These are phyloP conservation scores for Raddia distichophylla DNA, from an alignment of 176 grass and related monocot species.

Conservation along the genomic window DNA sequence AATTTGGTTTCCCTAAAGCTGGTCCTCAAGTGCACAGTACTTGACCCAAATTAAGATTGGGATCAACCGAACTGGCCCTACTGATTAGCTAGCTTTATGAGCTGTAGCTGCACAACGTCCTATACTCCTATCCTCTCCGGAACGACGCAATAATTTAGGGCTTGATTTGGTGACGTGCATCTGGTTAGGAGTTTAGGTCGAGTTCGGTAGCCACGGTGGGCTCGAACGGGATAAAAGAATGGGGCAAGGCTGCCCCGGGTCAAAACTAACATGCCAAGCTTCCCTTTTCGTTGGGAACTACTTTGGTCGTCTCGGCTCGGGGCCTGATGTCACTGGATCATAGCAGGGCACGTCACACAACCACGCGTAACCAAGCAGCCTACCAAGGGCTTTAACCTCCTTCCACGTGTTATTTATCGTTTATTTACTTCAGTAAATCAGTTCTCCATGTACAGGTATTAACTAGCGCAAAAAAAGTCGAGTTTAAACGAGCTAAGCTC, in stretches of 20 bases:
- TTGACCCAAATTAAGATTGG: neutral
- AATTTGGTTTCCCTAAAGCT: neutral
- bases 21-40: neutral
- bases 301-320: neutral
- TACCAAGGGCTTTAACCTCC: too few species aligned
- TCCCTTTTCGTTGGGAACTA: slow-evolving; percentile 28
- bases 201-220: slow-evolving; percentile 35
- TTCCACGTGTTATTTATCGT: too few species aligned
- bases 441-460: too few species aligned
- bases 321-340: neutral
- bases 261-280: slow-evolving; percentile 45
- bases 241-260: neutral
- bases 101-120: slow-evolving; percentile 17
- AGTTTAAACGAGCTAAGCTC: too few species aligned
- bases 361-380: too few species aligned
- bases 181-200: slow-evolving; percentile 47
- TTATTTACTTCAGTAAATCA: too few species aligned
- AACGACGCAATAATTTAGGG: slow-evolving; percentile 38
- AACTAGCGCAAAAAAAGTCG: too few species aligned
- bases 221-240: slow-evolving; percentile 26
- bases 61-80: neutral
- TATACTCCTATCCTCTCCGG: neutral
- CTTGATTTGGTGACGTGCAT: slow-evolving; percentile 38
- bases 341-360: neutral
- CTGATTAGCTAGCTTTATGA: slow-evolving; percentile 14